phyloP scores from a whole-genome alignment of 106 monocot genomes.

The Allium sativum region DNA sequence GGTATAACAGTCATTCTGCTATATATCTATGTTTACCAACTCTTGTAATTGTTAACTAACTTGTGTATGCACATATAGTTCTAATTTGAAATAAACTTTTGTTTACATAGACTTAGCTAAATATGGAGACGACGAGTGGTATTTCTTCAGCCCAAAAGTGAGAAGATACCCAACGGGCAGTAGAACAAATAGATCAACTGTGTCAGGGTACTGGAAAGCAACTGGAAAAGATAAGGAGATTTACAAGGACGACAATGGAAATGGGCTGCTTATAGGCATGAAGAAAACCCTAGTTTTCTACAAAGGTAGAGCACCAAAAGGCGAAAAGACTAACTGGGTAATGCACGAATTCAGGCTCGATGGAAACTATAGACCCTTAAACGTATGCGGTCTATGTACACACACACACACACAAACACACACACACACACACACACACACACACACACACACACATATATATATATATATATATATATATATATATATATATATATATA shows the following conservation, averaged over 20 bases:
- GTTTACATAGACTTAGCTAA: constrained; percentile 36
- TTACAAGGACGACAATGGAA: constrained; percentile 12
- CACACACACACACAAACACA: too few relatives aligned
- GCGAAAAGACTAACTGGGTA: constrained; percentile 78
- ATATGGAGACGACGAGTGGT: constrained; percentile 57
- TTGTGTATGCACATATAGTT: not conserved
- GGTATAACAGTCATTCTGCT: not conserved
- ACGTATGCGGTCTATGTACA: not conserved
- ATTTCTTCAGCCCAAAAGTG: constrained; percentile 56
- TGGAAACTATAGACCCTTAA: not conserved
- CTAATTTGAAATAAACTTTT: not conserved
- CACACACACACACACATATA: too few relatives aligned
- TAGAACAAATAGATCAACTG: constrained; percentile 64
- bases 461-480: too few relatives aligned
- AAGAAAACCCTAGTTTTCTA: constrained; percentile 92
- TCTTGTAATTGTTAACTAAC: not conserved
- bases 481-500: too few relatives aligned
- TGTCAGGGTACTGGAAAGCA: constrained; percentile 80
- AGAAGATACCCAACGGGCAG: constrained; percentile 68
- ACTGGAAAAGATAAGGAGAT: constrained; percentile 90
- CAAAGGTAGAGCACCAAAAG: constrained; percentile 59
- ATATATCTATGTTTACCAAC: not conserved
- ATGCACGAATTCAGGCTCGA: constrained; percentile 85
- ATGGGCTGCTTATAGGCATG: constrained; percentile 52
- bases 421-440: too few relatives aligned